Percentiles rank a stretch among this genome's conserved stretches.
These are phyloP conservation scores for Suillus weaverae DNA, from an alignment of 768 basidiomycete genomes.

Conservation along the genomic window DNA sequence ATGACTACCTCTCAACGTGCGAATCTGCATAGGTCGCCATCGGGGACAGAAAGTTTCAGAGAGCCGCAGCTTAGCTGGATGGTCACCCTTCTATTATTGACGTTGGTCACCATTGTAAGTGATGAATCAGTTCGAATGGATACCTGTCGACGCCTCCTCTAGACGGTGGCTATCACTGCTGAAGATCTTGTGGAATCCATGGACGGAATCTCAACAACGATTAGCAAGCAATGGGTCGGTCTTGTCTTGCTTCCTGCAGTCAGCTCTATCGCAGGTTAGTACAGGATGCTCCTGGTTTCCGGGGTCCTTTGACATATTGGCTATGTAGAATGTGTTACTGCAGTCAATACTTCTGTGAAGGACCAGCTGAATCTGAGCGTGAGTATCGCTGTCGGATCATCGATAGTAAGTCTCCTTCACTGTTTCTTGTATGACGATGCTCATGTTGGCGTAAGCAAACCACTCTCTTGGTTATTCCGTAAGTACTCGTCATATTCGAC, in stretches of 20 bases:
- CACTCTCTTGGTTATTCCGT: conserved; percentile 84
- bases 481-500: conserved; percentile 24
- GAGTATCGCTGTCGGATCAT: conserved; percentile 80
- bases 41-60: conserved; percentile 34
- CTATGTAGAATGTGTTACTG: conserved; percentile 77
- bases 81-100: conserved; percentile 55
- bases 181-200: conserved; percentile 83
- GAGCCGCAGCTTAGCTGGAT: conserved; percentile 59
- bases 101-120: conserved; percentile 63
- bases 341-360: conserved; percentile 85
- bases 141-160: not conserved
- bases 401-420: conserved; percentile 50
- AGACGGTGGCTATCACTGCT: conserved; percentile 61
- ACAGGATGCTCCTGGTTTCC: not conserved
- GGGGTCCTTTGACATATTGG: not conserved
- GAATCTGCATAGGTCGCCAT: conserved; percentile 13
- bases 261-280: conserved; percentile 70
- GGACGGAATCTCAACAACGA: conserved; percentile 66
- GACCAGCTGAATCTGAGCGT: conserved; percentile 81
- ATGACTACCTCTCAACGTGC: conserved; percentile 15
- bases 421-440: not conserved
- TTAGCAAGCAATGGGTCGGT: conserved; percentile 88
- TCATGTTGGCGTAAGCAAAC: conserved; percentile 56
- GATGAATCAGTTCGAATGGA: not conserved
- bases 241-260: conserved; percentile 87